A percentile compares a stretch with the other conserved stretches of the same genome.
These are phyloP conservation scores for Scalesia atractyloides DNA, from an alignment of 129 eudicot genomes.

Conservation along the genomic window DNA sequence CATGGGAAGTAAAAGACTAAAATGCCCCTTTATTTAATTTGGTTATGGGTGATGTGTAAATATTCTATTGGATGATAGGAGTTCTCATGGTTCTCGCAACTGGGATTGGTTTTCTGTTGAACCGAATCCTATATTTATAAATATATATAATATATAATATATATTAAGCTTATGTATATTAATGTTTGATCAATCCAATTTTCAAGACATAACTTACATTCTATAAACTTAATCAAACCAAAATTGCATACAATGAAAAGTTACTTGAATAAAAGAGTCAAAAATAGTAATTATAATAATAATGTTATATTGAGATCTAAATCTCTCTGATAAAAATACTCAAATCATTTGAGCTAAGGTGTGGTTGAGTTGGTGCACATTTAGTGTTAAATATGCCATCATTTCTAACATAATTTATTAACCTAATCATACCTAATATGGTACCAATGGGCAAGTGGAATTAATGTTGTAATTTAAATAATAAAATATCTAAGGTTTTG, in stretches of 20 bases:
- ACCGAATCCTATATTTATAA: too few relatives aligned
- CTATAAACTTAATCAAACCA: neutral
- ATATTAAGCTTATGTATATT: too few relatives aligned
- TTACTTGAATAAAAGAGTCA: neutral
- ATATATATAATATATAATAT: too few relatives aligned
- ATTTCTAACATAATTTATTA: neutral
- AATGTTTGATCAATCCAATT: neutral
- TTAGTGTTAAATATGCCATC: slow-evolving; percentile 8
- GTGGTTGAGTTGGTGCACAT: slow-evolving; percentile 12
- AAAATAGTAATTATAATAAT: too few relatives aligned
- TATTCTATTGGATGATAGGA: too few relatives aligned
- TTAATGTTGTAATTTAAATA: neutral
- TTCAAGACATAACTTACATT: neutral
- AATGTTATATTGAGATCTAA: neutral
- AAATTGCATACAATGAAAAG: neutral
- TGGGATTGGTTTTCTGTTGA: too few relatives aligned
- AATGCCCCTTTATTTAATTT: too few relatives aligned
- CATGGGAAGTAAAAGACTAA: too few relatives aligned
- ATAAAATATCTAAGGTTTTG: neutral
- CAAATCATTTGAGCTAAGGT: neutral
- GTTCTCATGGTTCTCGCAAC: too few relatives aligned
- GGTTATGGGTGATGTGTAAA: too few relatives aligned
- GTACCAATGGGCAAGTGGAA: slow-evolving; percentile 1
- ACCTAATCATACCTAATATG: slow-evolving; percentile 19
- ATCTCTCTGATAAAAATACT: neutral